Base-by-base conservation (phyloP, 106 monocot species). In the Acorus gramineus region DNA sequence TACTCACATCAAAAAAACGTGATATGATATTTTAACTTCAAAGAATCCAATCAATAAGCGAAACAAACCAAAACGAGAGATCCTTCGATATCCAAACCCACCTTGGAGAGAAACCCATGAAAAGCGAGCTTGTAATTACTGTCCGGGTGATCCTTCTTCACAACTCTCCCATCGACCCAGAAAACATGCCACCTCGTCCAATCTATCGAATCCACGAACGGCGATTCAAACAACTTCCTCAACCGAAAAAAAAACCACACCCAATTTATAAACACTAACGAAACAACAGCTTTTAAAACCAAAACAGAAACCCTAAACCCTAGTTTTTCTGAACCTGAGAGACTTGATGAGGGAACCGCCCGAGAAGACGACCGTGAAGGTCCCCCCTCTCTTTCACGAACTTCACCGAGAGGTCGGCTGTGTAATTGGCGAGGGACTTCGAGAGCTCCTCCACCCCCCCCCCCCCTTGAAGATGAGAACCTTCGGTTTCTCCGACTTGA, bases 121-220 rank as follows among this genome's bases (percentile, higher is more conserved):
- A 70, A 69, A 2, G 95, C 90, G 6, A 95, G 90, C 62, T 87
- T 95, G 65, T 90, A 95, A 50, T 90, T 90, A 76, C 95, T 95
- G 55, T 95, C 90, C 2, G 54, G 67, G 45, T 90, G 79, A 53
- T 78, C 78, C 84, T 90, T 90, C 11, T 66, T 75, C 57, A 95
- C 90, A 3, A 95, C 95, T 56, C 90, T 73, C 78, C 90, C 95
- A 56, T 95, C 95, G 4, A 82, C 90, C 95, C 95, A 95, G 72
- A 95, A 95, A 6, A 95, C 76, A 47, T 90, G 85, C 90, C 95
- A 95, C 57, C 84, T 95, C 42, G 60, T 54, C 90, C 90, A 95
- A 13, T 90, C 86, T 45, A 95, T 55, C 2, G 77, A 78, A 50
- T 81, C 74, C 58, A 74, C 56, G 47, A 85, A 95, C 3, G 95